Conservation (phyloP, 2,329 filamentous ascomycete species). For the Xylaria sp. region DNA sequence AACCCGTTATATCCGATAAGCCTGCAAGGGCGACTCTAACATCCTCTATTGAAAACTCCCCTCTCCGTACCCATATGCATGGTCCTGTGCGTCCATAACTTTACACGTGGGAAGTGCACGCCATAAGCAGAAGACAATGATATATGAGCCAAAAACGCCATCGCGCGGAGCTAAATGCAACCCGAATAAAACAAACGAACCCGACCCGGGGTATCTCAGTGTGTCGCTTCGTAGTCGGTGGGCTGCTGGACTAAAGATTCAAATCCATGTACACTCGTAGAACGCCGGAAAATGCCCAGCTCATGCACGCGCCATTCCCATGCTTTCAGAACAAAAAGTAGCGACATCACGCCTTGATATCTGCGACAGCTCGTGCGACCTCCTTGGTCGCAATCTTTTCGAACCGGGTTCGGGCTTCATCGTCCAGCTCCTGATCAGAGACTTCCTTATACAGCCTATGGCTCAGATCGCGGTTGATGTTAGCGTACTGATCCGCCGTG, state of each 20-base stretch:
- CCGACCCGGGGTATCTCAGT: conserved; percentile 38
- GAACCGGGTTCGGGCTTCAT: conserved; percentile 74
- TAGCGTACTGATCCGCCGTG: conserved; percentile 89
- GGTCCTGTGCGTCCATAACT: conserved; percentile 29
- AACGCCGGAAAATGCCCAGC: conserved; percentile 40
- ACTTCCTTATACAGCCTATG: conserved; percentile 84
- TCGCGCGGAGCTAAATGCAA: conserved; percentile 29
- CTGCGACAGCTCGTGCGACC: conserved; percentile 78
- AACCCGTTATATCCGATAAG: conserved; percentile 21
- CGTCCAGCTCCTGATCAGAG: conserved; percentile 67
- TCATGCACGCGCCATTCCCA: conserved; percentile 35
- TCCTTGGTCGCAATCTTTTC: conserved; percentile 82
- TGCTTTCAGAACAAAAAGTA: conserved; percentile 35
- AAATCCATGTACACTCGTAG: conserved; percentile 26
- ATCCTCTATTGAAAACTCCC: conserved; percentile 37
- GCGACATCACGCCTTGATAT: conserved; percentile 53
- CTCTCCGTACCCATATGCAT: conserved; percentile 32
- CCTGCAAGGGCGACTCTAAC: conserved; percentile 16
- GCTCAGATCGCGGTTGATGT: conserved; percentile 90
- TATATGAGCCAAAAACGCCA: conserved; percentile 34
- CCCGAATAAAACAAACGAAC: conserved; percentile 32
- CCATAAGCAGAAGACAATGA: conserved; percentile 31
- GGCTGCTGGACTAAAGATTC: conserved; percentile 19
- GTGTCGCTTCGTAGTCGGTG: conserved; percentile 27
- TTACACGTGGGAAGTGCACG: conserved; percentile 32